Evolutionary conservation across 2,329 filamentous ascomycete species (phyloP).

Genomic region (Talaromyces albobiverticillius): DNA sequence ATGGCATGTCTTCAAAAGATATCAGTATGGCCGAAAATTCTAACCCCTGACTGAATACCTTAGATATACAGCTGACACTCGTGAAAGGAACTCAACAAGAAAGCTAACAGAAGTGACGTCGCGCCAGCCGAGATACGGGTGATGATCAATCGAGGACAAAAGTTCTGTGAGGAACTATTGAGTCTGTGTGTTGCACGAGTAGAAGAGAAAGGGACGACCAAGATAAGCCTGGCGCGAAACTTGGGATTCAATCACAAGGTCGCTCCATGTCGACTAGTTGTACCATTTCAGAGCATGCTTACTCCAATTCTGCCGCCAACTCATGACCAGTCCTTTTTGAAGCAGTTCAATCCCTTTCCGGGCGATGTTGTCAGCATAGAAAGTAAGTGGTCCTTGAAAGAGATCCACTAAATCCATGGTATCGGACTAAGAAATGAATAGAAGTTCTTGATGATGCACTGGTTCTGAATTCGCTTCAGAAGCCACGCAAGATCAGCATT

Average conservation of each 20-base stretch:
- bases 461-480: conserved; percentile 85
- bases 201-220: conserved; percentile 60
- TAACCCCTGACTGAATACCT: background rate
- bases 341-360: conserved; percentile 78
- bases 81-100: conserved; percentile 50
- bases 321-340: conserved; percentile 66
- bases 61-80: background rate
- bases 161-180: conserved; percentile 77
- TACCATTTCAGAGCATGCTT: conserved; percentile 82
- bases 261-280: conserved; percentile 79
- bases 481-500: conserved; percentile 84
- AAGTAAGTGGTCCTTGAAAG: conserved; percentile 28
- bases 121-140: conserved; percentile 60
- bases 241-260: conserved; percentile 80
- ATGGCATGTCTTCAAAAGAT: conserved; percentile 41
- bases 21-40: conserved; percentile 25
- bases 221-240: conserved; percentile 73
- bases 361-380: conserved; percentile 80
- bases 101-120: conserved; percentile 35
- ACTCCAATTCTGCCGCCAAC: conserved; percentile 74
- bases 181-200: conserved; percentile 76
- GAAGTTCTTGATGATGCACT: conserved; percentile 82
- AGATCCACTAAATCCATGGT: conserved; percentile 10
- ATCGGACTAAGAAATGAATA: conserved; percentile 20
- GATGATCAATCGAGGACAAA: conserved; percentile 75